Evolutionary conservation across 257 asterid species (phyloP), one percentile per base, ranked within the genome.

Genomic region (Primulina eburnea): DNA sequence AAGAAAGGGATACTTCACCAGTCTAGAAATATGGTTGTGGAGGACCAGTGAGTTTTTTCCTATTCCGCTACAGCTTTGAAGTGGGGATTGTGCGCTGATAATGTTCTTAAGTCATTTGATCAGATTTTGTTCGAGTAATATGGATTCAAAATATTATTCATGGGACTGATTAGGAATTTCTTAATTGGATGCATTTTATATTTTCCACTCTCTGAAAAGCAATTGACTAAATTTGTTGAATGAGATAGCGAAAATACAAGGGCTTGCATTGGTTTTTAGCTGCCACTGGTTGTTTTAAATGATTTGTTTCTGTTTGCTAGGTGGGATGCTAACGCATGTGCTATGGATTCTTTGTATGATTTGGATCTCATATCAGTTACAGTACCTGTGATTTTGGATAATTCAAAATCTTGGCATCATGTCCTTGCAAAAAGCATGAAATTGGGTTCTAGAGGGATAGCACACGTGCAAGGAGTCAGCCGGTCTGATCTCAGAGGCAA

Each of bases 391-490:
- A 83, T 94, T 77, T 68, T 94, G 90, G 99, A 91, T 80, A 88
- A 88, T 76, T 94, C 97, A 30, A 81, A 89, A 71, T 64, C 58
- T 60, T 94, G 99, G 99, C 90, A 91, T 85, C 92, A 74, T 32
- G 88, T 94, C 74, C 89, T 88, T 69, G 55, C 90, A 37, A 94
- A 93, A 33, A 84, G 99, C 89, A 91, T 89, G 97, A 89, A 90
- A 79, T 75, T 94, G 80, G 97, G 93, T 70, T 80, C 97, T 35
- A 81, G 95, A 83, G 99, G 97, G 60, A 76, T 87, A 63, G 94
- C 95, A 38, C 83, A 94, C 67, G 95, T 87, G 72, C 85, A 88
- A 79, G 99, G 92, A 71, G 80, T 89, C 68, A 79, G 85, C 71
- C 90, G 90, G 75, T 70, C 79, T 26, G 90, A 82, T 63, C 95